phyloP scores from a whole-genome alignment of 176 grass and related monocot species.

The Oryza australiensis region DNA sequence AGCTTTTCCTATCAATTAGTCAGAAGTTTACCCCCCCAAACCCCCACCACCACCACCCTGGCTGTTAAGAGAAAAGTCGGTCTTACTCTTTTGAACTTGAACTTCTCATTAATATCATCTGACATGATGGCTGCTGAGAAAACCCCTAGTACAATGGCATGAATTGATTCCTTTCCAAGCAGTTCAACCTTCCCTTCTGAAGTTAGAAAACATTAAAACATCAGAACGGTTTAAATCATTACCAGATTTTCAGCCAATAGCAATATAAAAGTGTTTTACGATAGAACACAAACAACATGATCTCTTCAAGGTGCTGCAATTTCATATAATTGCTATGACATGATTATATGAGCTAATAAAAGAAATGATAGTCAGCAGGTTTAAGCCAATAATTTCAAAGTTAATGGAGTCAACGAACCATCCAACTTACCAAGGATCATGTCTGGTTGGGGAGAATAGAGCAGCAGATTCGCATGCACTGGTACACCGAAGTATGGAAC shows the following conservation, averaged over 20 bases:
- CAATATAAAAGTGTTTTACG: not conserved
- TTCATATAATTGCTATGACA: not conserved
- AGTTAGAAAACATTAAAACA: conserved; percentile 35
- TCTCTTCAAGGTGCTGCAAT: not conserved
- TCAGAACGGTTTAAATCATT: conserved; percentile 11
- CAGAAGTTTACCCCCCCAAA: not conserved
- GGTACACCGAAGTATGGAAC: conserved; percentile 64
- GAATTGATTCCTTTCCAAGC: conserved; percentile 82
- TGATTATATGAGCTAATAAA: not conserved
- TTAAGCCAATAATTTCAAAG: not conserved
- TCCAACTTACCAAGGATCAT: conserved; percentile 70
- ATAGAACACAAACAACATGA: not conserved
- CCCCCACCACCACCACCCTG: too few relatives aligned
- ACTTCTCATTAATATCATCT: conserved; percentile 70
- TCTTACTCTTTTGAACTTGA: conserved; percentile 76
- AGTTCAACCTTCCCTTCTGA: conserved; percentile 91
- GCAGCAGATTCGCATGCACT: conserved; percentile 50
- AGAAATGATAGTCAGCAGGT: not conserved
- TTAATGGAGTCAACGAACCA: not conserved
- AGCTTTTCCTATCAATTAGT: not conserved
- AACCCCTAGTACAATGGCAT: conserved; percentile 78
- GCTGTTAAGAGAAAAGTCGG: conserved; percentile 10
- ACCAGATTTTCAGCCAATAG: not conserved
- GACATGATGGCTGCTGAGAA: conserved; percentile 80
- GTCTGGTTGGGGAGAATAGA: conserved; percentile 76